A percentile compares a stretch with the other conserved stretches of the same genome.
Evolutionary conservation across 2,329 filamentous ascomycete species (phyloP).

Genomic region (Parascedosporium putredinis): DNA sequence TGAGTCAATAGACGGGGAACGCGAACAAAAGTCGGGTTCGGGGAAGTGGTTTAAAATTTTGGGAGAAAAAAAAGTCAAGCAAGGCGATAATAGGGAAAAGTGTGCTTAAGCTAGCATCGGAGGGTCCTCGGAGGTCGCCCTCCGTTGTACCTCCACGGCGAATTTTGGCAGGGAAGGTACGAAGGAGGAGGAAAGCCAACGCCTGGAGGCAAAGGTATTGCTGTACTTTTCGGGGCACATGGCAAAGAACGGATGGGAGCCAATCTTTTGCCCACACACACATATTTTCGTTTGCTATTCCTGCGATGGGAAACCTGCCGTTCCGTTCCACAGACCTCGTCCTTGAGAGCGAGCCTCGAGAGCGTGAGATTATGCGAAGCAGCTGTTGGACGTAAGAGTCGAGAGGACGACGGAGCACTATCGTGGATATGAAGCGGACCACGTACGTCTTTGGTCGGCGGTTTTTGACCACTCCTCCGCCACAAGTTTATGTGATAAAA

Average conservation of each 20-base stretch:
- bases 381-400: too few species aligned
- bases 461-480: too few species aligned
- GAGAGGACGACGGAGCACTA: too few species aligned
- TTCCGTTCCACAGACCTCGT: not conserved
- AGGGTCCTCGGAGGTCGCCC: not conserved
- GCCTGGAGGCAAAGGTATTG: not conserved
- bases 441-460: too few species aligned
- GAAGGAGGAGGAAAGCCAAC: not conserved
- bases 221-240: not conserved
- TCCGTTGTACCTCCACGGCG: not conserved
- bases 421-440: too few species aligned
- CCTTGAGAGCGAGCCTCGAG: too few species aligned
- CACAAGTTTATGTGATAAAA: too few species aligned
- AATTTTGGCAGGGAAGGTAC: not conserved
- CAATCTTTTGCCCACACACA: not conserved
- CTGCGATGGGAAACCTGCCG: not conserved
- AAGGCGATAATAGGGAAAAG: not conserved
- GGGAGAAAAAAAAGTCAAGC: not conserved
- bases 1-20: not conserved
- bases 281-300: too few species aligned
- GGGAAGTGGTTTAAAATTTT: not conserved
- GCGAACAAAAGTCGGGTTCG: conserved; percentile 1
- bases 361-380: not conserved
- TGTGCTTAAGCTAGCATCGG: not conserved
- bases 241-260: not conserved